phyloP scores from a whole-genome alignment of 2,329 filamentous ascomycete genomes.

The Aspergillus luchuensis region DNA sequence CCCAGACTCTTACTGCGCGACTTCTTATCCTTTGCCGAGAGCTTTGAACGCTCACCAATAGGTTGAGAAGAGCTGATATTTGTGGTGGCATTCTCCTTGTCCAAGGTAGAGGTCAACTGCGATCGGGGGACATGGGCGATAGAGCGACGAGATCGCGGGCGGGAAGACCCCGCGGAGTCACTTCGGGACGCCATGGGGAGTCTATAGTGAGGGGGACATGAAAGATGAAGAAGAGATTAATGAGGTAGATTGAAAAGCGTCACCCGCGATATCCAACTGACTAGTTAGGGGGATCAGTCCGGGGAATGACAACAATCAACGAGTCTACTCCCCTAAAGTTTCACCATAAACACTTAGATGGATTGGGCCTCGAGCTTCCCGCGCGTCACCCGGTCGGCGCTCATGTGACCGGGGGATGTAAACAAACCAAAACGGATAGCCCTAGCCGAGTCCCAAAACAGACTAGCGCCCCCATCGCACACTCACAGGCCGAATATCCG shows the following conservation, averaged over 20 bases:
- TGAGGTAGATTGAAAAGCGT: not conserved
- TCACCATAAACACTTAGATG: too few relatives aligned
- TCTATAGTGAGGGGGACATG: conserved; percentile 16
- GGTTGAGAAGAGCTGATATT: conserved; percentile 57
- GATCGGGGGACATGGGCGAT: conserved; percentile 62
- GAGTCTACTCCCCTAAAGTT: too few relatives aligned
- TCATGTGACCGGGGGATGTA: conserved; percentile 41
- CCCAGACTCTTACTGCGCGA: conserved; percentile 95
- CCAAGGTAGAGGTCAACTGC: conserved; percentile 51
- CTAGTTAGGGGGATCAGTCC: too few relatives aligned
- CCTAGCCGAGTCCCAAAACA: conserved; percentile 42
- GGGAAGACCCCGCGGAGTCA: conserved; percentile 36
- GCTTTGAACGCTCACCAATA: conserved; percentile 26
- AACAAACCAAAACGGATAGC: conserved; percentile 45
- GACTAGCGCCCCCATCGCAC: conserved; percentile 37
- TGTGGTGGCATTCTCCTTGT: conserved; percentile 78
- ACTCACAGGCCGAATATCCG: conserved; percentile 43
- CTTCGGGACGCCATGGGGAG: conserved; percentile 38
- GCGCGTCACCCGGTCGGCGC: conserved; percentile 33
- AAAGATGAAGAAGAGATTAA: conserved; percentile 1
- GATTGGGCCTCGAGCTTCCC: not conserved
- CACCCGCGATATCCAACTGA: too few relatives aligned
- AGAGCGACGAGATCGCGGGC: conserved; percentile 65
- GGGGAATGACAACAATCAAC: not conserved
- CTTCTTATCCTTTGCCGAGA: conserved; percentile 59